Percentiles rank a stretch among this genome's conserved stretches.
These are phyloP conservation scores for Alternaria hordeiaustralica DNA, from an alignment of 2,329 filamentous ascomycete species.

Conservation along the genomic window DNA sequence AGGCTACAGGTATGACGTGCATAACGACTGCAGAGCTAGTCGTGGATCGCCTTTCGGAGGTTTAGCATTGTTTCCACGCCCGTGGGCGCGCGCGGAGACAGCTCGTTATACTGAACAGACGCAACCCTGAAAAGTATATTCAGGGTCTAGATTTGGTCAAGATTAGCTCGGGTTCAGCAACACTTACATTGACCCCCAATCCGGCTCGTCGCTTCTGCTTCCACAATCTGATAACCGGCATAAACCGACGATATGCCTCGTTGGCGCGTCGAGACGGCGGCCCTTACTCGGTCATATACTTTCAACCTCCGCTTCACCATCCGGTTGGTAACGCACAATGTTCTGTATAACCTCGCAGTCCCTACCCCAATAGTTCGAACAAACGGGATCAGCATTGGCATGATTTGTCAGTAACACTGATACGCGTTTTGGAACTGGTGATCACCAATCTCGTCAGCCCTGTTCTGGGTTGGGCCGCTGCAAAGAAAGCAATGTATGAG, in stretches of 20 bases:
- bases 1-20: conserved; percentile 21
- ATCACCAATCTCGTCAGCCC: background rate
- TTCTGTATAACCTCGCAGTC: background rate
- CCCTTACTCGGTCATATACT: background rate
- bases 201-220: background rate
- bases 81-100: conserved; percentile 2
- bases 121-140: background rate
- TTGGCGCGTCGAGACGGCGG: background rate
- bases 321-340: background rate
- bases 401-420: background rate
- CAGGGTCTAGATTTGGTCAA: background rate
- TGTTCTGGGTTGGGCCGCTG: background rate
- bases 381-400: background rate
- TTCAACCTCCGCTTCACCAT: conserved; percentile 1
- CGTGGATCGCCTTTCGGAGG: conserved; percentile 11
- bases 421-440: background rate
- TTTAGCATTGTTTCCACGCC: conserved; percentile 5
- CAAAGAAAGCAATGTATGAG: background rate
- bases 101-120: background rate
- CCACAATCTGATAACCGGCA: background rate
- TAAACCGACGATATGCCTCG: background rate
- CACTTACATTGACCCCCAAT: background rate
- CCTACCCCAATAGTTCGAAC: background rate
- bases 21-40: conserved; percentile 10
- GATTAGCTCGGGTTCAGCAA: background rate